Base-by-base conservation (phyloP, 2,329 filamentous ascomycete genomes). In the Fonsecaea erecta region DNA sequence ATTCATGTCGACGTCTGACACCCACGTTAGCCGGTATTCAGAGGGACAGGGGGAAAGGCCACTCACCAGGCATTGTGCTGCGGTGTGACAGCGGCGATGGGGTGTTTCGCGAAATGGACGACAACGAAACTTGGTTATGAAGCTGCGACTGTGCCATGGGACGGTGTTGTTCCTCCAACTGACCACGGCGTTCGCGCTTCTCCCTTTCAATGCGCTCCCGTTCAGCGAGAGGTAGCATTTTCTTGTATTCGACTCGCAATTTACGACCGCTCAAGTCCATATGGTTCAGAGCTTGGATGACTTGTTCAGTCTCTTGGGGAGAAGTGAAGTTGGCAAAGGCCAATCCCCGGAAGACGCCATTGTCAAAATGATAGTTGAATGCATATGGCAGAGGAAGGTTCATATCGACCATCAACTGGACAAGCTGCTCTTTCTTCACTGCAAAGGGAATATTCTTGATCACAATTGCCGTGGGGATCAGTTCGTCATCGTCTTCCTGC, bases 361-460 rank as follows among this genome's bases (percentile, higher is more conserved):
- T 96, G 76, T 99, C 95, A 75, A 99, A 99, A 78, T 99, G 95
- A 75, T 61, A 69, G 83, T 99, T 99, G 84, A 99, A 99, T 12
- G 95, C 95, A 75, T 99, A 99, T 0, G 95, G 95, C 71, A 98
- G 87, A 0, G 95, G 95, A 43, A 99, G 85, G 71, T 92, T 90
- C 85, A 98, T 87, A 21, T 97, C 92, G 8, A 93, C 91, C 95
- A 99, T 99, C 71, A 97, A 85, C 68, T 89, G 88, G 35, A 96
- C 92, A 43, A 99, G 84, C 73, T 94, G 92, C 79, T 99, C 95
- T 80, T 98, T 98, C 78, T 97, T 93, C 63, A 98, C 93, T 30
- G 96, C 95, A 77, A 99, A 99, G 0, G 96, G 95, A 40, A 99
- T 99, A 76, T 99, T 99, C 82, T 99, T 99, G 80, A 99, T 98